A percentile compares a stretch with the other conserved stretches of the same genome.
Evolutionary conservation across 2,329 filamentous ascomycete species (phyloP).

Genomic region (Calonectria pauciramosa): DNA sequence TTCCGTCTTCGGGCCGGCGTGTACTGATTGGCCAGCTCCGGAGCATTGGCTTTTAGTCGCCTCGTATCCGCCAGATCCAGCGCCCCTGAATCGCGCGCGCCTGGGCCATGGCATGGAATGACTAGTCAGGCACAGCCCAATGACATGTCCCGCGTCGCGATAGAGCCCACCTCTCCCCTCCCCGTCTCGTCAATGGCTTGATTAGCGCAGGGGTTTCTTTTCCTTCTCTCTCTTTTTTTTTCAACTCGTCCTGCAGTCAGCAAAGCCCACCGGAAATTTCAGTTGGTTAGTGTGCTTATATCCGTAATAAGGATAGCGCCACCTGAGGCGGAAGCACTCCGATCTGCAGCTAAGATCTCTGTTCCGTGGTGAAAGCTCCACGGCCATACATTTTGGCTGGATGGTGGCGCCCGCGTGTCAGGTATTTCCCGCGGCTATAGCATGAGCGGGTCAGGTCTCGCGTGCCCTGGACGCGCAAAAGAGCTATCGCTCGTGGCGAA

Average conservation of each 20-base stretch:
- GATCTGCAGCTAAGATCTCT: slow-evolving; percentile 10
- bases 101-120: background rate
- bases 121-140: background rate
- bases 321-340: slow-evolving; percentile 5
- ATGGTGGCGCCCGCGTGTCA: background rate
- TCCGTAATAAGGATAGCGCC: background rate
- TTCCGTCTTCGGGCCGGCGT: background rate
- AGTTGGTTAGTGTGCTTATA: background rate
- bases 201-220: background rate
- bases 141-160: background rate
- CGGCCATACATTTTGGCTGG: background rate
- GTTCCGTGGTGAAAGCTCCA: background rate
- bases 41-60: background rate
- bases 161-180: background rate
- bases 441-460: background rate
- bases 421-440: background rate
- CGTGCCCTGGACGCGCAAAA: too few relatives aligned
- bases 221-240: too few relatives aligned
- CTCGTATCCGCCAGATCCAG: background rate
- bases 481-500: background rate
- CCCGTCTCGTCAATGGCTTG: background rate
- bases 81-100: background rate
- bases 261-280: background rate
- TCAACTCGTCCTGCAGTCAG: background rate
- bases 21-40: background rate